A percentile compares a stretch with the other conserved stretches of the same genome.
These are phyloP conservation scores for Leptodermis oblonga DNA, from an alignment of 257 asterid genomes.

Conservation along the genomic window DNA sequence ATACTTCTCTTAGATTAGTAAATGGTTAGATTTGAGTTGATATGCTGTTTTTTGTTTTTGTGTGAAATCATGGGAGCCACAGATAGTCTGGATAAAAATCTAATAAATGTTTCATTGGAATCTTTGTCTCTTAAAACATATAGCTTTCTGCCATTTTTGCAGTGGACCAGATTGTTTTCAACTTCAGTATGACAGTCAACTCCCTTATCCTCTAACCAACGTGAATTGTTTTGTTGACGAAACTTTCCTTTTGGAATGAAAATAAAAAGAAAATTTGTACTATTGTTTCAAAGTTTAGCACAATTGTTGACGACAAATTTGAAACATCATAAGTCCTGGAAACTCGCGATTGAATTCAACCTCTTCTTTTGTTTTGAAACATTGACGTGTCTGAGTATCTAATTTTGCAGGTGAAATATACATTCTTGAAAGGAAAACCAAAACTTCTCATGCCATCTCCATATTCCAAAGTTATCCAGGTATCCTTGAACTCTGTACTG, in stretches of 20 bases:
- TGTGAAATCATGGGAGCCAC: no score
- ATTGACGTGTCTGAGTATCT: conserved; percentile 6
- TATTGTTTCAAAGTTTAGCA: neutral
- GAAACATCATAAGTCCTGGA: neutral
- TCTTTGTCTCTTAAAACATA: neutral
- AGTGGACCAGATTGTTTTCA: neutral
- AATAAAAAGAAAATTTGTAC: no score
- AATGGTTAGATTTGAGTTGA: neutral
- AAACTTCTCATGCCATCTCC: conserved; percentile 76
- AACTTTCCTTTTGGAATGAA: neutral
- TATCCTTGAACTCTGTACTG: conserved; percentile 12
- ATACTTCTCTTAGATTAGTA: neutral
- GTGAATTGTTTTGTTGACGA: neutral
- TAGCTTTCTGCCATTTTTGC: neutral
- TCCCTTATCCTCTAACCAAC: no score
- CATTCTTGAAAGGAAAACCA: conserved; percentile 48
- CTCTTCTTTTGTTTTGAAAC: neutral
- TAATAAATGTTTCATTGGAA: no score
- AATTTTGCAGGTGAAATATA: conserved; percentile 61
- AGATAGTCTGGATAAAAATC: no score
- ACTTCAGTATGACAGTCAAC: neutral
- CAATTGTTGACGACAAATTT: neutral
- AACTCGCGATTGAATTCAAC: neutral
- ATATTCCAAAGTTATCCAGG: conserved; percentile 80
- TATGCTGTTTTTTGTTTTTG: no score